Base-by-base conservation (phyloP, 1,139 yeast genomes). In the Taphrina sp. region DNA sequence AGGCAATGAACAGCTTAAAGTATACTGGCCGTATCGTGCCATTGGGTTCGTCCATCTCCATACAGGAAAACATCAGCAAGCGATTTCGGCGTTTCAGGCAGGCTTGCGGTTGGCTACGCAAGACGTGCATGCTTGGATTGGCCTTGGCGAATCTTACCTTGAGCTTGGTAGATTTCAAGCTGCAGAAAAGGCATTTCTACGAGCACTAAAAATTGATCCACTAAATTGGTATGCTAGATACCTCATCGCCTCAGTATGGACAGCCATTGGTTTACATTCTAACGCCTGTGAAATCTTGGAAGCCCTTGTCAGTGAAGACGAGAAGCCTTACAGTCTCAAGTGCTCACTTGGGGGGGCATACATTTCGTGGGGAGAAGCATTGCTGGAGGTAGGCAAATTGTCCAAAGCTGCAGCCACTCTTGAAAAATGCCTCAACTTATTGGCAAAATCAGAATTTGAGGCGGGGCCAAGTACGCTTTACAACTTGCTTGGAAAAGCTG, bases 91-190 rank as follows among this genome's bases (percentile, higher is more conserved):
- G 80, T 89, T 88, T 65, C 98, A 92, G 69, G 79, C 82, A 26
- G 90, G 96, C 0, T 73, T 94, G 56, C 76, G 97, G 60, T 72
- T 85, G 62, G 73, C 81, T 35, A 74, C 85, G 0, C 65, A 68
- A 58, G 96, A 92, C 69, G 69, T 78, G 5, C 83, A 85, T 62
- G 83, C 95, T 10, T 90, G 97, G 97, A 75, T 85, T 23, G 96
- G 96, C 0, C 73, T 92, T 35, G 98, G 98, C 19, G 98, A 94
- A 68, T 94, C 96, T 0, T 92, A 92, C 67, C 75, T 77, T 58
- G 79, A 82, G 43, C 81, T 95, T 69, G 98, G 98, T 3, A 76
- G 96, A 61, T 73, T 83, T 47, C 92, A 85, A 59, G 95, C 97
- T 1, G 88, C 96, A 0, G 76, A 79, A 5, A 89, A 85, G 66